Percentiles rank a stretch among this genome's conserved stretches.
phyloP scores from a whole-genome alignment of 1,139 yeast species.

The Suhomyces yuchorum region DNA sequence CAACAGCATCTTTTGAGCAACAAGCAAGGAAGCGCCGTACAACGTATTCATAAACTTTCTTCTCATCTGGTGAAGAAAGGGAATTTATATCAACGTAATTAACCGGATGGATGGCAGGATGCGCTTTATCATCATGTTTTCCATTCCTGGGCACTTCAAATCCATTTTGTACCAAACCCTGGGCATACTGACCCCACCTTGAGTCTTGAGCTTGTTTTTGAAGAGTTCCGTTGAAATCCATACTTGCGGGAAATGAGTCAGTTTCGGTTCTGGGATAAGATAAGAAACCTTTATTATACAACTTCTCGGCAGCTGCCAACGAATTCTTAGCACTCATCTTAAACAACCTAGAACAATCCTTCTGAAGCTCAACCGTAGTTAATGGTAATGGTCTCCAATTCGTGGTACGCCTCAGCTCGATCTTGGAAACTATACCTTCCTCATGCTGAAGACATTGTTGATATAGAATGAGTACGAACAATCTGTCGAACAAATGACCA shows the following conservation, averaged over 20 bases:
- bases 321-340: constrained; percentile 82
- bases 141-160: constrained; percentile 76
- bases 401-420: constrained; percentile 64
- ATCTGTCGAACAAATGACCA: constrained; percentile 70
- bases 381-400: constrained; percentile 86
- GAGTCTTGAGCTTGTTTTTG: constrained; percentile 56
- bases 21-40: constrained; percentile 88
- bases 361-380: constrained; percentile 94
- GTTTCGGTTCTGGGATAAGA: constrained; percentile 99
- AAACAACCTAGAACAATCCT: constrained; percentile 74
- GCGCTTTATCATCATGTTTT: constrained; percentile 88
- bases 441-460: constrained; percentile 58
- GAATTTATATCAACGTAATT: constrained; percentile 41
- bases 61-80: constrained; percentile 51
- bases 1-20: constrained; percentile 89
- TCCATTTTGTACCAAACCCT: constrained; percentile 31
- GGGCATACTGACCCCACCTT: constrained; percentile 54
- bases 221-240: constrained; percentile 67
- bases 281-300: constrained; percentile 82
- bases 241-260: constrained; percentile 73
- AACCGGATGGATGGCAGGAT: constrained; percentile 97
- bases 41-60: constrained; percentile 82
- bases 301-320: constrained; percentile 79
- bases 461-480: constrained; percentile 62
- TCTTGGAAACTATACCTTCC: constrained; percentile 52